Conservation (phyloP, 2,329 filamentous ascomycete genomes). For the Setomelanomma holmii region DNA sequence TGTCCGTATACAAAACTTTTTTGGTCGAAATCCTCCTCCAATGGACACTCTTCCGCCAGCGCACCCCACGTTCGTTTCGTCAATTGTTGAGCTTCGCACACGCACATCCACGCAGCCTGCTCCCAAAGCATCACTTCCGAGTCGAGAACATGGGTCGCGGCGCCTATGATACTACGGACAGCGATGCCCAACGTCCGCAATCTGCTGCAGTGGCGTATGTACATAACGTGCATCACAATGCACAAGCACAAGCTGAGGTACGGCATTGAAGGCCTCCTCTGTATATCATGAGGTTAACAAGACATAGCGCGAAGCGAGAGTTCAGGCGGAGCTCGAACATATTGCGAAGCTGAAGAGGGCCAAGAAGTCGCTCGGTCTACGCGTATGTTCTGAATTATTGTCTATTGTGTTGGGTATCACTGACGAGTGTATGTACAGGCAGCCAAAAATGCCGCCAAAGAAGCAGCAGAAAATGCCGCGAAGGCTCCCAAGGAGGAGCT, state of each 20-base stretch:
- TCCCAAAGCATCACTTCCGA: not conserved
- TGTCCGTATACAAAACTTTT: not conserved
- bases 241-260: slow-evolving; percentile 6
- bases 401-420: slow-evolving; percentile 7
- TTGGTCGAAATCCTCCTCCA: not conserved
- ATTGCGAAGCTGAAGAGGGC: slow-evolving; percentile 10
- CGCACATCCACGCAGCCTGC: not conserved
- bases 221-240: slow-evolving; percentile 2
- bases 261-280: not conserved
- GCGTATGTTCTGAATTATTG: slow-evolving; percentile 10
- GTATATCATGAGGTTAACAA: not conserved
- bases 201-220: slow-evolving; percentile 8
- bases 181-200: not conserved
- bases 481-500: not conserved
- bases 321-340: not conserved
- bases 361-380: slow-evolving; percentile 17
- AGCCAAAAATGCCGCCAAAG: slow-evolving; percentile 6
- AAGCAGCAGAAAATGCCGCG: not conserved
- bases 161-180: slow-evolving; percentile 25
- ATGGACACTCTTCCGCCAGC: not conserved
- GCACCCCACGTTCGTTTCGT: not conserved
- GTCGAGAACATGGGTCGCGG: slow-evolving; percentile 22
- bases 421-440: slow-evolving; percentile 13
- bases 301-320: not conserved
- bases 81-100: not conserved